Base-by-base conservation (phyloP, 2,329 filamentous ascomycete genomes). In the Eutypa lata region DNA sequence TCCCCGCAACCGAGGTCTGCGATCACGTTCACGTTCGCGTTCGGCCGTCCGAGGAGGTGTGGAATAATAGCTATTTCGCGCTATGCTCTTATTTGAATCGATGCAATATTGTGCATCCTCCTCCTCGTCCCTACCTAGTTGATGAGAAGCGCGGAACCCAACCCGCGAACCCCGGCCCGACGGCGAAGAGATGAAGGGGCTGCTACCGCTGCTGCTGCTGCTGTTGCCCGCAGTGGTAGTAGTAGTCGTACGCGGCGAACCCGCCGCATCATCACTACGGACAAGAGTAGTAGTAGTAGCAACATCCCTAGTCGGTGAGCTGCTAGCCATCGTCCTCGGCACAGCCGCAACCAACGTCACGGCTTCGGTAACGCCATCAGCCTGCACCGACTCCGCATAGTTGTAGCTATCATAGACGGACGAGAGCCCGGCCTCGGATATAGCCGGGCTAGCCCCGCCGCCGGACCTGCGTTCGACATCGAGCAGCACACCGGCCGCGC, bases 351-450 rank as follows among this genome's bases (percentile, higher is more conserved):
- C n/a, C n/a, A n/a, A n/a, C n/a, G n/a, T n/a, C n/a, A n/a, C n/a
- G n/a, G n/a, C n/a, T n/a, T n/a, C n/a, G n/a, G n/a, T n/a, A n/a
- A n/a, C n/a, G n/a, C n/a, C n/a, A n/a, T n/a, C n/a, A n/a, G n/a
- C n/a, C n/a, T n/a, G n/a, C n/a, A n/a, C n/a, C n/a, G n/a, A n/a
- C n/a, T n/a, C 26, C 26, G 26, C 26, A 31, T 31, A 31, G 6
- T 10, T 55, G 47, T 65, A 65, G 56, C 59, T 63, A 31, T 65
- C 66, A 52, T 67, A 68, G 14, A 67, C 60, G 21, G 63, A 68
- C n/a, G 63, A 66, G 2, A 65, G 48, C 10, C 64, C 62, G 40
- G 58, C 52, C 46, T 67, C 66, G 13, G 66, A 65, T 31, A 59
- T 24, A 19, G 50, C 54, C 2, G 65, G 51, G 52, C 61, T 58